Evolutionary conservation across 2,329 filamentous ascomycete species (phyloP).

Genomic region (Paracoccidioides brasiliensis): DNA sequence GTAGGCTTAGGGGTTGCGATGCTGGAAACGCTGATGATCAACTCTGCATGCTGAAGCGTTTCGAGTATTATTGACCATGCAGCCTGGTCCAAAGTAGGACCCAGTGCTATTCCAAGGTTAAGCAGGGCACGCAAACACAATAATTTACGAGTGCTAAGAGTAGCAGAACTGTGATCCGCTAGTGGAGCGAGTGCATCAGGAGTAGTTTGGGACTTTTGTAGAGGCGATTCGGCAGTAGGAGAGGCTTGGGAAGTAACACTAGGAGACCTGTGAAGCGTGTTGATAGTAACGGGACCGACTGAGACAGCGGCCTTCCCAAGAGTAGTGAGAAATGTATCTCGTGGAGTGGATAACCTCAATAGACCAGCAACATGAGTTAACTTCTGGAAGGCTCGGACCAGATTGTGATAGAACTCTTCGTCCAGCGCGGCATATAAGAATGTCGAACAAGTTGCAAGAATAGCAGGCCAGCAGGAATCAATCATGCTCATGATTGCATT

Average conservation of each 20-base stretch:
- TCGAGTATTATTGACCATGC: constrained; percentile 86
- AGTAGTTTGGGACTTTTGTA: constrained; percentile 15
- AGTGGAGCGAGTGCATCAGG: constrained; percentile 17
- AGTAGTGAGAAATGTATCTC: constrained; percentile 90
- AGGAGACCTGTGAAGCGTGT: constrained; percentile 10
- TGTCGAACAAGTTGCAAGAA: constrained; percentile 87
- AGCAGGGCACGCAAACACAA: constrained; percentile 79
- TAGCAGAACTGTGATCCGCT: constrained; percentile 34
- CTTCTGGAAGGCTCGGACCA: constrained; percentile 88
- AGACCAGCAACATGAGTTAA: constrained; percentile 90
- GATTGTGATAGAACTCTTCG: constrained; percentile 80
- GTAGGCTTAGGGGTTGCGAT: constrained; percentile 16
- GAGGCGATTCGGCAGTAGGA: constrained; percentile 17
- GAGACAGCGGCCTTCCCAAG: constrained; percentile 88
- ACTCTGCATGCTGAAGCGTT: constrained; percentile 82
- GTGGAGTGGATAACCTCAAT: constrained; percentile 66
- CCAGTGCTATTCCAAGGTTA: constrained; percentile 90
- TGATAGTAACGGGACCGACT: constrained; percentile 42
- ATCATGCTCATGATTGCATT: constrained; percentile 69
- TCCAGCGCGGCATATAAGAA: constrained; percentile 88
- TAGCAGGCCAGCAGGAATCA: constrained; percentile 87
- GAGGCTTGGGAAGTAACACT: constrained; percentile 14
- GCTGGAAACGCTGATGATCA: constrained; percentile 50
- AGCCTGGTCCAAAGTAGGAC: constrained; percentile 64
- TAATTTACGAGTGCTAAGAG: constrained; percentile 76